A percentile compares a stretch with the other conserved stretches of the same genome.
These are phyloP conservation scores for Papilionanthe hybrid DNA, from an alignment of 116 monocot genomes.

Conservation along the genomic window DNA sequence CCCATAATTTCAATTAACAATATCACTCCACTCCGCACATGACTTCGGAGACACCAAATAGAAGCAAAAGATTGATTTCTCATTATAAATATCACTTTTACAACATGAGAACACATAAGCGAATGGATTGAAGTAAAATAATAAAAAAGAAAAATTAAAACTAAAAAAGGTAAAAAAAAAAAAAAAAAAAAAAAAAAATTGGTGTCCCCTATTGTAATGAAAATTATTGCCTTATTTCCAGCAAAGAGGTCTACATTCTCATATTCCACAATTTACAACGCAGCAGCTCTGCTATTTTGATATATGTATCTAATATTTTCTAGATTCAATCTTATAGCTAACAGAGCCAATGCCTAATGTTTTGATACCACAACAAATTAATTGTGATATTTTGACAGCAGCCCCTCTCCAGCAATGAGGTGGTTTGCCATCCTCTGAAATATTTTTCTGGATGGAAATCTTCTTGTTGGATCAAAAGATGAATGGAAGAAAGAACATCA, in stretches of 20 bases:
- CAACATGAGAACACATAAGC: not conserved
- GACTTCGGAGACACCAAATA: too few species aligned
- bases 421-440: not conserved
- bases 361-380: not conserved
- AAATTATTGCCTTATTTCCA: slow-evolving; percentile 3
- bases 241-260: not conserved
- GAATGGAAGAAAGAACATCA: slow-evolving; percentile 7
- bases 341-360: not conserved
- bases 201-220: not conserved
- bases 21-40: too few species aligned
- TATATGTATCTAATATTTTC: not conserved
- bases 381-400: not conserved
- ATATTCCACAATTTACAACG: not conserved
- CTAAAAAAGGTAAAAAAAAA: too few species aligned
- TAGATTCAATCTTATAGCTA: not conserved
- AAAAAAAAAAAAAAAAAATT: not conserved
- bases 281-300: slow-evolving; percentile 2
- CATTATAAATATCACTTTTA: not conserved
- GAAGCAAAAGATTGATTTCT: not conserved
- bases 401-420: not conserved
- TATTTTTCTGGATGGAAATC: not conserved
- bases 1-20: too few species aligned
- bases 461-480: not conserved
- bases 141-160: too few species aligned
- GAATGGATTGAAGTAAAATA: not conserved